Conservation (phyloP, 352 stramenopile genomes). For the Blastocystis sp. region DNA sequence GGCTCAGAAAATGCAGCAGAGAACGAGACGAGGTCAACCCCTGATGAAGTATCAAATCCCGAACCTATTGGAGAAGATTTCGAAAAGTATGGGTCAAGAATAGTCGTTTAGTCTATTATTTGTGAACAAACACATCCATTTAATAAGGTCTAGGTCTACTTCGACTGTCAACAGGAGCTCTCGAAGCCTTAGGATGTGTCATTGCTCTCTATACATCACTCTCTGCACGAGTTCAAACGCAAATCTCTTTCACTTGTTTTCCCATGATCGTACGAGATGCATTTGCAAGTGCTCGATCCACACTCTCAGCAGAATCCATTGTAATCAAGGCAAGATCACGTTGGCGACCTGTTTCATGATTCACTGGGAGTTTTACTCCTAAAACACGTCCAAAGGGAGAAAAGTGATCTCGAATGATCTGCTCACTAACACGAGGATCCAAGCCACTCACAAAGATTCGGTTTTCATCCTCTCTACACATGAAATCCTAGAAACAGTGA, state of each 20-base stretch:
- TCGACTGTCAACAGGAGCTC: not conserved
- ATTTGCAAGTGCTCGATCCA: not conserved
- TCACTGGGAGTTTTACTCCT: slow-evolving; percentile 14
- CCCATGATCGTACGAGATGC: slow-evolving; percentile 37
- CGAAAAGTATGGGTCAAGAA: not conserved
- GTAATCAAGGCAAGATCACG: slow-evolving; percentile 35
- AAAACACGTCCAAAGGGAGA: not conserved
- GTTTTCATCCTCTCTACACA: slow-evolving; percentile 14
- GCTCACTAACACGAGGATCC: slow-evolving; percentile 15
- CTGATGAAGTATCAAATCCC: slow-evolving; percentile 58
- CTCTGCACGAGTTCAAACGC: not conserved
- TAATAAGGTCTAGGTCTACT: not conserved
- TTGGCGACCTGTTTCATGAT: slow-evolving; percentile 36
- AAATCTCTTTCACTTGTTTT: slow-evolving; percentile 43
- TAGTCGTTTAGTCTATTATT: not conserved
- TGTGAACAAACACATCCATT: slow-evolving; percentile 14
- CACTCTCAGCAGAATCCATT: slow-evolving; percentile 24
- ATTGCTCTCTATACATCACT: slow-evolving; percentile 10
- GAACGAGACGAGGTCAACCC: slow-evolving; percentile 8
- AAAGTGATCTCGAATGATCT: slow-evolving; percentile 52
- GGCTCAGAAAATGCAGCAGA: slow-evolving; percentile 24
- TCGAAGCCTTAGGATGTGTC: not conserved
- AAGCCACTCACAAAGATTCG: slow-evolving; percentile 33
- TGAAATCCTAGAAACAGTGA: not conserved
- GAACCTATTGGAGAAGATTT: slow-evolving; percentile 50